Conservation (phyloP, 2,329 filamentous ascomycete species). For the Biscogniauxia sp. region DNA sequence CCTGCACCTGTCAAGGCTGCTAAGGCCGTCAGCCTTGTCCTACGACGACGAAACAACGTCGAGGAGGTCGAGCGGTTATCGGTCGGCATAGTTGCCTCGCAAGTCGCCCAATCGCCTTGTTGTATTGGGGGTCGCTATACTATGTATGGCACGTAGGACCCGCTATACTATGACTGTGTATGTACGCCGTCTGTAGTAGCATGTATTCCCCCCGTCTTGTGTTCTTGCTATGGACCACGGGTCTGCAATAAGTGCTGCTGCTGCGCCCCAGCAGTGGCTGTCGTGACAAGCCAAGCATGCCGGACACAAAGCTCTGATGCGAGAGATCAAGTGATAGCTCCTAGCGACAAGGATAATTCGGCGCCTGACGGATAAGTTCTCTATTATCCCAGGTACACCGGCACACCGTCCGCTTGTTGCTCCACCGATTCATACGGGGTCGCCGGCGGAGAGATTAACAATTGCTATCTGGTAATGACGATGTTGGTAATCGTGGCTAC, state of each 20-base stretch:
- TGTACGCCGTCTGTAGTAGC: background rate
- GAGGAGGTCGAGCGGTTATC: background rate
- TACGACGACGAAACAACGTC: slow-evolving; percentile 1
- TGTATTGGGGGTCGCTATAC: slow-evolving; percentile 17
- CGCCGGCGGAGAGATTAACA: slow-evolving; percentile 31
- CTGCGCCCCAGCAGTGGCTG: slow-evolving; percentile 33
- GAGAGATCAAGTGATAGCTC: slow-evolving; percentile 18
- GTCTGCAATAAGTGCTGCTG: slow-evolving; percentile 22
- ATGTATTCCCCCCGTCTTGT: slow-evolving; percentile 3
- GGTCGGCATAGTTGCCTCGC: slow-evolving; percentile 23
- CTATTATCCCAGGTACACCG: slow-evolving; percentile 18
- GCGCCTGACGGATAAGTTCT: slow-evolving; percentile 11
- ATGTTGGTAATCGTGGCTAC: background rate
- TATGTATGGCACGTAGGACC: background rate
- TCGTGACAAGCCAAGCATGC: slow-evolving; percentile 10
- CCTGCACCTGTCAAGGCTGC: background rate
- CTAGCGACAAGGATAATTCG: slow-evolving; percentile 13
- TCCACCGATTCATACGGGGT: slow-evolving; percentile 22
- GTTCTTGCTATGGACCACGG: background rate
- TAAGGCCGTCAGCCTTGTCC: slow-evolving; percentile 20
- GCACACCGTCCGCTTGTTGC: slow-evolving; percentile 13
- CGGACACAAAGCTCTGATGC: background rate
- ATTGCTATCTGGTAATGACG: slow-evolving; percentile 11
- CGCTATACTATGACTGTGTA: background rate
- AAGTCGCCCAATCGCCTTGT: slow-evolving; percentile 33